phyloP scores from a whole-genome alignment of 805 yeast species.

The Myxozyma mucilagina region DNA sequence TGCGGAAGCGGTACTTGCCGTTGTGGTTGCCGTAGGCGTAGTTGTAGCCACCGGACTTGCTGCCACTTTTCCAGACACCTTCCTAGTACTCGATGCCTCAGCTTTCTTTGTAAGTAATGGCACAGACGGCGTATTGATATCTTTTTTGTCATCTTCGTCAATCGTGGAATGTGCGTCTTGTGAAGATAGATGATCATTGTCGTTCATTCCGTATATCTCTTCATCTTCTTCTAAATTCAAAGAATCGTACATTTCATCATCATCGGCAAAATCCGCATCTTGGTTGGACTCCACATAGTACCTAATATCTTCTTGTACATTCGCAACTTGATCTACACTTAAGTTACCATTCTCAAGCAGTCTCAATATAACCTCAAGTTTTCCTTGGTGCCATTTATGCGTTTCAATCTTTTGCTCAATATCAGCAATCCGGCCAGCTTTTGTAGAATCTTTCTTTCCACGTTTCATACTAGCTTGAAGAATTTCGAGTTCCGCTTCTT shows the following conservation, averaged over 20 bases:
- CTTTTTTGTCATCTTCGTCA: conserved; percentile 29
- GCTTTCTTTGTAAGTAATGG: conserved; percentile 2
- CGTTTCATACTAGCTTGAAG: conserved; percentile 54
- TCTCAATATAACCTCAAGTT: conserved; percentile 75
- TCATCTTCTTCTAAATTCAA: conserved; percentile 65
- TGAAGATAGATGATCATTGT: conserved; percentile 28
- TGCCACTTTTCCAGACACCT: conserved; percentile 23
- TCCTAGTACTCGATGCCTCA: conserved; percentile 27
- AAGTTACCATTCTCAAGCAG: conserved; percentile 76
- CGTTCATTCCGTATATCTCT: conserved; percentile 44
- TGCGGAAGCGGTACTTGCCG: conserved; percentile 1
- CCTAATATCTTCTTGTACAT: conserved; percentile 81
- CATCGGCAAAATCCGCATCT: conserved; percentile 90
- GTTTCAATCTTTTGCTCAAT: conserved; percentile 64
- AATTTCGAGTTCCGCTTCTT: conserved; percentile 69
- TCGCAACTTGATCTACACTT: conserved; percentile 73
- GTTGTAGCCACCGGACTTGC: conserved; percentile 31
- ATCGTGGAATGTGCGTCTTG: conserved; percentile 26
- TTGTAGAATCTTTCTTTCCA: conserved; percentile 59
- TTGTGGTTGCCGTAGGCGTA: conserved; percentile 28
- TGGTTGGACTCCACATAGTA: conserved; percentile 93
- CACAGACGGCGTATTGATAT: conserved; percentile 13
- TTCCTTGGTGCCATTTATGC: conserved; percentile 74
- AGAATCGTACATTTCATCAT: conserved; percentile 88
- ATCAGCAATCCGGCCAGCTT: conserved; percentile 61